Base-by-base conservation (phyloP, 2,329 filamentous ascomycete species). In the Nemania sp. region DNA sequence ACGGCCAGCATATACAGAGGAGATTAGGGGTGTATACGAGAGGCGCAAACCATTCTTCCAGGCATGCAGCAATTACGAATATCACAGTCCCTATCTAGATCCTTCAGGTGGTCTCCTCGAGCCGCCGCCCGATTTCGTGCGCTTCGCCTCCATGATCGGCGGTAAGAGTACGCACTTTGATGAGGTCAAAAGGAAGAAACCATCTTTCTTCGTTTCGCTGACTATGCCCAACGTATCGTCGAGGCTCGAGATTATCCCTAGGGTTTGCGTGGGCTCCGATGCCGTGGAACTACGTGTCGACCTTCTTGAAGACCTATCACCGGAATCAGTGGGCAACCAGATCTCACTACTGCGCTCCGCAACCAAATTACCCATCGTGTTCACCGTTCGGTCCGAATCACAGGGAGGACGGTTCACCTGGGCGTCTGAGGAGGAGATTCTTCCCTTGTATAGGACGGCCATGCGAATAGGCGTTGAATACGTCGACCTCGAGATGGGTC, bases 281-380 rank as follows among this genome's bases (percentile, higher is more conserved):
- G 96, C 95, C 2, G 93, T 98, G 11, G 96, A 99, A 80, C 82
- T 99, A 59, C 89, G 96, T n/a, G 93, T 97, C 3, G 96, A 99
- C 80, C 83, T 99, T 49, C 86, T 99, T 18, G 87, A 92, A 69
- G 92, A 98, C 75, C 88, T 90, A 5, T 85, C 89, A 3, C 81
- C 89, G 0, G 93, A 97, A 66, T 97, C 92, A 70, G 87, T 99
- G 38, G 89, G 90, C 54, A 89, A 92, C 27, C 94, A 99, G 76
- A 86, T 98, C 45, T 90, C 94, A 0, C 84, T 94, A 64, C 84
- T 99, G 27, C 89, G 95, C 60, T 89, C 90, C 18, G 84, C 85
- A 2, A 90, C 92, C 2, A 86, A 89, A 29, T 84, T 95, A 54
- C 96, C 96, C 0, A 86, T 99, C 51, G 93, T 99, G 71, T 99